Percentiles rank a stretch among this genome's conserved stretches.
Evolutionary conservation across 2,329 filamentous ascomycete species (phyloP).

Genomic region (Septoria linicola): DNA sequence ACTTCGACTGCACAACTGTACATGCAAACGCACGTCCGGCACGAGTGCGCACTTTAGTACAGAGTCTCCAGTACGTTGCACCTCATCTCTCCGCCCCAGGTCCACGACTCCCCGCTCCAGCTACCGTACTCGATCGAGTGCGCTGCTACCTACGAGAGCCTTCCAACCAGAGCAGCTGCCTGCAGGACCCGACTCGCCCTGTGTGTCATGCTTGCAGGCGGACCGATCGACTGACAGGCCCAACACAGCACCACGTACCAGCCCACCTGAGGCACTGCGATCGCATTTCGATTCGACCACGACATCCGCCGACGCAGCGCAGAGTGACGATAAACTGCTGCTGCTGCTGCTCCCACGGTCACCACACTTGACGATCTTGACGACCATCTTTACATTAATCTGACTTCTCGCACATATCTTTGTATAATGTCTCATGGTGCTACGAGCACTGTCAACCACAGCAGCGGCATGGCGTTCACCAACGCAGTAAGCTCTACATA

Average conservation of each 20-base stretch:
- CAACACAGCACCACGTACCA: conserved; percentile 5
- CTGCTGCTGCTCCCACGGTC: background rate
- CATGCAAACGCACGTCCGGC: conserved; percentile 8
- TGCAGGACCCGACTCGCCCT: background rate
- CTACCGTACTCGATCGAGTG: background rate
- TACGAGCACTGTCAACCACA: conserved; percentile 22
- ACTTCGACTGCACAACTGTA: conserved; percentile 6
- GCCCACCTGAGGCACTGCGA: conserved; percentile 5
- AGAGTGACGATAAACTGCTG: no score
- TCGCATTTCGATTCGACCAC: conserved; percentile 14
- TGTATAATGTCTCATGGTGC: conserved; percentile 34
- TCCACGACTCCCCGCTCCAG: background rate
- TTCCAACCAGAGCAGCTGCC: background rate
- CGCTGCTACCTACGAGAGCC: background rate
- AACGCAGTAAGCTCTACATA: conserved; percentile 20
- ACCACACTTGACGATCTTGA: conserved; percentile 19
- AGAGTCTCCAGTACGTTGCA: conserved; percentile 1
- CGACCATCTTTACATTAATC: conserved; percentile 28
- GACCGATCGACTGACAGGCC: background rate
- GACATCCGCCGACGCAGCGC: conserved; percentile 5
- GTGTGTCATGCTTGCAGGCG: conserved; percentile 12
- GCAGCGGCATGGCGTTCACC: conserved; percentile 25
- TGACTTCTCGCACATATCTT: conserved; percentile 31
- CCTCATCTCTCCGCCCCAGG: background rate
- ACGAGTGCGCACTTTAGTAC: background rate